Base-by-base conservation (phyloP, 2,329 filamentous ascomycete genomes). In the Cordyceps cateniannulata region DNA sequence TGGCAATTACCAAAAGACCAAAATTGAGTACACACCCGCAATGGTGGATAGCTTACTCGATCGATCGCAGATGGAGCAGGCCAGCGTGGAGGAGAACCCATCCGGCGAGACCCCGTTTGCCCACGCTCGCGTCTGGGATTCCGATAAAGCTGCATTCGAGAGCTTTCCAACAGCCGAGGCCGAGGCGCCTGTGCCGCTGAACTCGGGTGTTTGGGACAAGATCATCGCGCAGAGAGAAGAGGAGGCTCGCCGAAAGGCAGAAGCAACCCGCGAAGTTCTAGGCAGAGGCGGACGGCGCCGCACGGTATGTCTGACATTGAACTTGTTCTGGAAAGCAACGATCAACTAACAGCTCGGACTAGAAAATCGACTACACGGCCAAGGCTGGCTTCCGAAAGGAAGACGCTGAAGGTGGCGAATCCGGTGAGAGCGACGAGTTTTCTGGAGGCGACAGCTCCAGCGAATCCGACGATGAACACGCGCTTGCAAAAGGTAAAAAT, bases 31-130 rank as follows among this genome's bases (percentile, higher is more conserved):
- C 69, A 92, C 97, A 68, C 78, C 83, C 1, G 83, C 85, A 1
- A 89, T 90, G 0, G 86, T 99, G n/a, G 91, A 97, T 57, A 91
- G 89, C 65, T 81, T 99, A 14, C 80, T 99, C n/a, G 93, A 98
- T 70, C 86, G 95, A 51, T 91, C 88, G 48, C 85, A 90, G 64
- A 84, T 90, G 29, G 91, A 96, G 69, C 85, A 90, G 65, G 90
- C 87, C 0, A 81, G 81, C 60, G 77, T 81, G 1, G 83, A 84
- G 10, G 81, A 85, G 2, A 85, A 91, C 53, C 74, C 78, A 24
- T 83, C 84, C 0, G 85, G 86, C 1, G 90, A 96, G 70, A 88
- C 86, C 0, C 89, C 93, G 60, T 99, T 97, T 72, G 91, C 89
- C 5, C 91, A 95, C 73, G 93, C 93, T 44, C 85, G 91, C 49